Base-by-base conservation (phyloP, 1,284 basidiomycete genomes). In the Grifola frondosa region DNA sequence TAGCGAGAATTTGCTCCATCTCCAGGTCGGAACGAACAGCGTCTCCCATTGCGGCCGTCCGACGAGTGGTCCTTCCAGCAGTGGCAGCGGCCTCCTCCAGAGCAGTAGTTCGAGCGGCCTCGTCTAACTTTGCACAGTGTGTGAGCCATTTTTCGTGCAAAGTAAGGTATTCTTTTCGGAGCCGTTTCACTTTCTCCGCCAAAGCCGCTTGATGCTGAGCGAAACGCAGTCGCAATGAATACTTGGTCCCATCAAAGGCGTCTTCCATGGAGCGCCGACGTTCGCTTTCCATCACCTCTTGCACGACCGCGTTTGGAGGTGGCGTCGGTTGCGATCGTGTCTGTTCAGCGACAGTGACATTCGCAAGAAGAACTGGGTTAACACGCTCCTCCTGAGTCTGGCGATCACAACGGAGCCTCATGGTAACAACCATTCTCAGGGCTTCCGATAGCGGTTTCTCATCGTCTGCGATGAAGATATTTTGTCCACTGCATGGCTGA, bases 1-100 rank as follows among this genome's bases (percentile, higher is more conserved):
- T 93, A 10, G 91, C 92, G 42, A 98, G 85, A 60, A 98, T 95
- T 67, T 95, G 93, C 59, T 97, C 90, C 80, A 97, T 95, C 71
- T 98, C 96, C 44, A 97, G 78, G 64, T 98, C 96, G 15, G 93
- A 94, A 2, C 92, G 83, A 10, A 96, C 94, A 6, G 91, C 86
- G 64, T 98, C 95, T 17, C 92, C 91, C 49, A 92, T 74, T 1
- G 84, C 81, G 30, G 82, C 74, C 11, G 83, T 80, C 23, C 88
- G 80, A 25, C 88, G 76, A n/a, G 87, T 90, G 23, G 84, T 82
- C 36, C 88, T 72, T 3, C 79, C 76, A 35, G 81, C 75, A 24
- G 73, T 66, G 4, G 71, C 61, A 30, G 82, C 73, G 3, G 71
- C 65, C 42, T 74, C 75, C 19, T 73, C 67, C 12, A 69, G 55